Evolutionary conservation across 179 eudicot species (phyloP).

Genomic region (Beta lomatogona): DNA sequence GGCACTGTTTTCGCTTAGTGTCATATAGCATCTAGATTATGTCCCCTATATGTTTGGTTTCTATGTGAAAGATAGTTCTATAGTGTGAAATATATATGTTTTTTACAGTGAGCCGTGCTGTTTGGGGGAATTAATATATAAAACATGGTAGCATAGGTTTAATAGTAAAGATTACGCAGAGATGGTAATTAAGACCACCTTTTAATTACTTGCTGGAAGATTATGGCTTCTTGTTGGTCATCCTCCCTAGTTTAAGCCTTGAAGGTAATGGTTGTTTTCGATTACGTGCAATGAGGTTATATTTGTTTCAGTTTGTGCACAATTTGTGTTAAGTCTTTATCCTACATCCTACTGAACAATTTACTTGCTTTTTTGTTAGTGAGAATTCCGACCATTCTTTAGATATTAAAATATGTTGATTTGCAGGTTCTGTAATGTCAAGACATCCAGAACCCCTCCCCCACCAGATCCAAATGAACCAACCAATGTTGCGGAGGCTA

Average conservation of each 20-base stretch:
- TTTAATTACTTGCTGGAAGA: not conserved
- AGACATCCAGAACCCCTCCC: conserved; percentile 96
- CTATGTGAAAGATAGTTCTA: not conserved
- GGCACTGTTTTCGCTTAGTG: not conserved
- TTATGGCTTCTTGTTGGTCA: not conserved
- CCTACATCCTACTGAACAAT: not conserved
- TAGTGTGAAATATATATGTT: too few relatives aligned
- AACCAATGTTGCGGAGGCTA: conserved; percentile 89
- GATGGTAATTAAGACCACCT: not conserved
- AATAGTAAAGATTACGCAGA: not conserved
- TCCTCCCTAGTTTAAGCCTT: not conserved
- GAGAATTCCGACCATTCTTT: not conserved
- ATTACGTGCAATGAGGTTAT: conserved; percentile 14
- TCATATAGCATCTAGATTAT: not conserved
- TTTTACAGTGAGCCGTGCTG: not conserved
- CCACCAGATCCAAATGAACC: conserved; percentile 99
- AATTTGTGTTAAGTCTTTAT: not conserved
- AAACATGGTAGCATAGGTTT: not conserved
- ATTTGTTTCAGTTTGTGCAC: not conserved
- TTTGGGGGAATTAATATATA: not conserved
- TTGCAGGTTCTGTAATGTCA: conserved; percentile 92
- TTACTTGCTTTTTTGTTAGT: not conserved
- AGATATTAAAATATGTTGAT: conserved; percentile 1
- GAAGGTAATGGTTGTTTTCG: not conserved
- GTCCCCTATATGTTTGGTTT: not conserved